These are phyloP conservation scores for Cubamyces lactineus DNA, from an alignment of 768 basidiomycete genomes.

Conservation along the genomic window DNA sequence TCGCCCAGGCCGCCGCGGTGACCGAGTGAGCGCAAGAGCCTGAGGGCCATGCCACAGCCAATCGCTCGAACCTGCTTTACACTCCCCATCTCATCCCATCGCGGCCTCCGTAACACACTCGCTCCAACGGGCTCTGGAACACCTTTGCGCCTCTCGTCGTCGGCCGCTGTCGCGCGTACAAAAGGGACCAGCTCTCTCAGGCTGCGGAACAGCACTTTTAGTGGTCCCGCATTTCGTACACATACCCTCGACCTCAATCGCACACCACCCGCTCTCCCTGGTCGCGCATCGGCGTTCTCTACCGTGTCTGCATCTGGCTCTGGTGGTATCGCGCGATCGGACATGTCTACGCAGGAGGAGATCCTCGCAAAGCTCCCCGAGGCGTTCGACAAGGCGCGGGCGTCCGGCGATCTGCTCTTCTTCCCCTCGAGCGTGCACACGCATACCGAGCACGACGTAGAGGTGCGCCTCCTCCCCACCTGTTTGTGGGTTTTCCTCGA, in stretches of 20 bases:
- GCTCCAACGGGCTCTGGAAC: neutral
- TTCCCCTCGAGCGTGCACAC: conserved; percentile 73
- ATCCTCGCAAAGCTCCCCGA: conserved; percentile 58
- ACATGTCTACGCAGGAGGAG: conserved; percentile 34
- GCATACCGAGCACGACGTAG: conserved; percentile 61
- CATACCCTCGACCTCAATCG: neutral
- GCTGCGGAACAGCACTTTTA: conserved; percentile 9
- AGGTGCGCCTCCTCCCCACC: conserved; percentile 48
- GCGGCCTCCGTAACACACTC: neutral
- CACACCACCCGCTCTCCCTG: neutral
- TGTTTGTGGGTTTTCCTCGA: no score
- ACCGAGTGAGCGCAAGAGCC: neutral
- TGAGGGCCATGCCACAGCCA: neutral
- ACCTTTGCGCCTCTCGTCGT: neutral
- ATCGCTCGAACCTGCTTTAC: conserved; percentile 6
- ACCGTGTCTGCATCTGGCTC: neutral
- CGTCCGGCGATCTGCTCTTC: conserved; percentile 71
- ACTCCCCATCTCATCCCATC: neutral
- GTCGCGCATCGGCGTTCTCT: neutral
- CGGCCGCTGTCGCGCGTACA: neutral
- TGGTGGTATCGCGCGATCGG: neutral
- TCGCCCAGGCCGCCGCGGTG: neutral
- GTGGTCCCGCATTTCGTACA: neutral
- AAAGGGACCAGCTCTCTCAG: neutral
- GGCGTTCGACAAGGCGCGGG: conserved; percentile 59